Evolutionary conservation across 495 filamentous ascomycete genomes (phyloP), one percentile per base, ranked within the genome.

Genomic region (Cercophora scortea): DNA sequence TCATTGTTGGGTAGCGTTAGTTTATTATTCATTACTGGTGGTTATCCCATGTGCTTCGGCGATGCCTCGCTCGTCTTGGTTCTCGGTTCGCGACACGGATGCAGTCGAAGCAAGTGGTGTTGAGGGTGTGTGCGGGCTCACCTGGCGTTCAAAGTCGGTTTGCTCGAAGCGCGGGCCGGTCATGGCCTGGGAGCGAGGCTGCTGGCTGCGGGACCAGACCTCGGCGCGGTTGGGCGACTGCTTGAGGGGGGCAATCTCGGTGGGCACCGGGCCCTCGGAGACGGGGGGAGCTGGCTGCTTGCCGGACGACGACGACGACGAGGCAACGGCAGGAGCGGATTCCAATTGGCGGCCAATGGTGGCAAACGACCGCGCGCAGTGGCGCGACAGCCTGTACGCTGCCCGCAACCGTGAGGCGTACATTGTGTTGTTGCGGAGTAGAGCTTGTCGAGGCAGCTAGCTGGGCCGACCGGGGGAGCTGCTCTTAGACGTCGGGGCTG

Each of bases 121-220:
- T n/a, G 5, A 5, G 25, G 25, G 25, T 5, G 25, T 2, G 25
- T 25, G 25, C 4, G 11, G 19, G 1, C 19, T 13, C 25, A 96
- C 90, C 84, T 96, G 93, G 61, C 81, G 73, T 62, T 85, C 82
- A 75, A 96, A 87, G 57, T 91, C 87, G 13, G 88, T 96, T 80
- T 96, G 92, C 77, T 98, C 93, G 61, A 98, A 98, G 56, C 93
- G 77, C 56, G 93, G 93, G 35, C 93, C 93, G 13, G 79, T 77
- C 93, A 98, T 98, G 15, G 87, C 93, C 68, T 79, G 65, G 45
- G 77, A 77, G 54, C 92, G 76, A 13, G 88, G 86, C 66, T 80
- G 79, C 79, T 98, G 93, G 72, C 79, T 90, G 57, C 80, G 68
- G 38, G 87, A 86, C 93, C 93, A 98, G 51, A 87, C 77, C 18